Base-by-base conservation (phyloP, 2,329 filamentous ascomycete species). In the Aspergillus neoniger region DNA sequence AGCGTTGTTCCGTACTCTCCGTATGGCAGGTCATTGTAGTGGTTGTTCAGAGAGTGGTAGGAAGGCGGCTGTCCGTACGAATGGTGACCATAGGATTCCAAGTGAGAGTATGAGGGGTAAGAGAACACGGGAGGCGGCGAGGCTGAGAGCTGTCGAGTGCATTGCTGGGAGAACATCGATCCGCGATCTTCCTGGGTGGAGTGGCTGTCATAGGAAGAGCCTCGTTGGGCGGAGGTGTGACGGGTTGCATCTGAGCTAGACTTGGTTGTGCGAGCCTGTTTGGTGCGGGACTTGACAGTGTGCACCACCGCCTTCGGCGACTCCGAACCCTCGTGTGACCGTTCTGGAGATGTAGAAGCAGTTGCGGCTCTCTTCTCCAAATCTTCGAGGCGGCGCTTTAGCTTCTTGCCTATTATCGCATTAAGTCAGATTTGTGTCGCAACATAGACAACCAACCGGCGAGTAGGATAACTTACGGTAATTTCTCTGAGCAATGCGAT, bases 401-500 rank as follows among this genome's bases (percentile, higher is more conserved):
- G 79, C 79, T 88, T 88, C 80, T 88, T 88, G 74, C 86, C 84
- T 84, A 54, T 32, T 19, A 28, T 15, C 15, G 49, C 59, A 21
- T 19, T 48, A 9, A 2, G 39, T 63, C 41, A 63, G 61, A 49
- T 12, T 36, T 17, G 17, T 25, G 4, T 38, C 7, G 32, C 14
- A 12, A 17, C 52, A 51, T 15, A 51, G 21, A 21, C 21, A 15
- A 36, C 36, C 5, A n/a, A n/a, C 1, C 4, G n/a, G 5, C 4
- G 14, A 4, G 4, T 1, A 36, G 4, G 32, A 28, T 12, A 12
- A 85, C 88, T 76, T 83, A 96, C 92, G 92, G 82, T 97, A 97
- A 82, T 96, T 96, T 72, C 93, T 89, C 81, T 98, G 94, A 68
- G 94, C 94, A 83, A 98, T 97, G 69, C 94, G 88, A 81, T 98